A percentile compares a stretch with the other conserved stretches of the same genome.
These are phyloP conservation scores for Stemphylium vesicarium DNA, from an alignment of 2,329 filamentous ascomycete species.

Conservation along the genomic window DNA sequence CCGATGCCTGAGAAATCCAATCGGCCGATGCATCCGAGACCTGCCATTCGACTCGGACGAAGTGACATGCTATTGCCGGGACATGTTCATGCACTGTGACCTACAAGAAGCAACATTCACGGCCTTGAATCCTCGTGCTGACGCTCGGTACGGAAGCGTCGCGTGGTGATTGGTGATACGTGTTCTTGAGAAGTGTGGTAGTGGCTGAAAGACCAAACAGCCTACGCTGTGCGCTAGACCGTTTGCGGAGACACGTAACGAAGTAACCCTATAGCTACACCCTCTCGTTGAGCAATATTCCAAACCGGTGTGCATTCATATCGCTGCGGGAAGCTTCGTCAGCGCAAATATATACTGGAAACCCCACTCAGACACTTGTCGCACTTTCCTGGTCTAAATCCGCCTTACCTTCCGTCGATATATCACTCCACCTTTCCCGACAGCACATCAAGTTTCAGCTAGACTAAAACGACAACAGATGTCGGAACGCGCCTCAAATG, in stretches of 20 bases:
- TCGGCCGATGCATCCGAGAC: background rate
- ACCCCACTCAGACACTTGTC: background rate
- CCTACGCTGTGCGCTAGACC: too few relatives aligned
- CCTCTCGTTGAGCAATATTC: too few relatives aligned
- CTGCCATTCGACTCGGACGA: background rate
- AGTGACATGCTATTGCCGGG: background rate
- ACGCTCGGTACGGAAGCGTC: background rate
- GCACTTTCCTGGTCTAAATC: too few relatives aligned
- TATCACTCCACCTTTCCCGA: background rate
- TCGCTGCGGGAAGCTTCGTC: too few relatives aligned
- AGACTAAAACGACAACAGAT: background rate
- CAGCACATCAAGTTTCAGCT: background rate
- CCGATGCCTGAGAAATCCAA: background rate
- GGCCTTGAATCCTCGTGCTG: background rate
- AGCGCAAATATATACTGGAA: too few relatives aligned
- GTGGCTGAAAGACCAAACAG: background rate
- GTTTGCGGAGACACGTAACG: too few relatives aligned
- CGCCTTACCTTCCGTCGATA: background rate
- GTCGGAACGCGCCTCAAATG: background rate
- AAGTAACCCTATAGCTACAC: too few relatives aligned
- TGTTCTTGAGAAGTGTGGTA: background rate
- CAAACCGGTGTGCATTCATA: too few relatives aligned
- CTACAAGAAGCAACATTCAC: background rate
- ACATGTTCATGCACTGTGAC: background rate
- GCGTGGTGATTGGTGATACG: slow-evolving; percentile 1